Evolutionary conservation across 208 protist genomes (phyloP), one percentile per base, ranked within the genome.

Genomic region (Leishmania gerbilli): DNA sequence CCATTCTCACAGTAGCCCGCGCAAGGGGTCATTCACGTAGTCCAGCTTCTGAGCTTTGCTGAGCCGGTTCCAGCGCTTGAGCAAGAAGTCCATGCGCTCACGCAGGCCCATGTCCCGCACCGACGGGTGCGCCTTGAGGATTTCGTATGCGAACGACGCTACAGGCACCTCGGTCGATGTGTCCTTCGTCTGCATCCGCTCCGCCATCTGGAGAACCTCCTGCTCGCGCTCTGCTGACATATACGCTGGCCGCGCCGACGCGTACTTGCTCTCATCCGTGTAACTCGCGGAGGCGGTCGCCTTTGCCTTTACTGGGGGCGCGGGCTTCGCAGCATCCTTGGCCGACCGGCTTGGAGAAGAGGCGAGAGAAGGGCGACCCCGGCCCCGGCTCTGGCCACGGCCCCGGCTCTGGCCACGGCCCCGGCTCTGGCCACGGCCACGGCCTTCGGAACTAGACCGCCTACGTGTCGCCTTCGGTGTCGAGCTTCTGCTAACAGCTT

Each of bases 81-180:
- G 89, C 34, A 96, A 77, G 77, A 97, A 96, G 76, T 93, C 88
- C 92, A 97, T 96, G n/a, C 95, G 90, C 83, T 97, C 95, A 8
- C 91, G 89, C 49, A 97, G 72, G 19, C 92, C 92, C 91, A 96
- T 96, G 60, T 87, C 81, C 6, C 92, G 91, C 77, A 97, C 90
- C 2, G 93, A 96, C 6, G 95, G 95, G 77, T 97, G 91, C 42
- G 87, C 83, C 76, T 95, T 93, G 27, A 97, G 77, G 24, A 97
- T 89, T 56, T 95, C 91, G 74, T 92, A 95, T 3, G 90, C 92
- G 79, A 96, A 97, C 3, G 95, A 93, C 37, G 95, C 90, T 7
- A 97, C 95, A 3, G 95, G 95, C 24, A 96, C 91, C 45, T 96
- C 95, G 1, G 91, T 92, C 34, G 88, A 89, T 17, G 95, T 58